Percentiles rank a stretch among this genome's conserved stretches.
These are phyloP conservation scores for Coemansia sp. DNA, from an alignment of 192 early-diverging fungal genomes.

Conservation along the genomic window DNA sequence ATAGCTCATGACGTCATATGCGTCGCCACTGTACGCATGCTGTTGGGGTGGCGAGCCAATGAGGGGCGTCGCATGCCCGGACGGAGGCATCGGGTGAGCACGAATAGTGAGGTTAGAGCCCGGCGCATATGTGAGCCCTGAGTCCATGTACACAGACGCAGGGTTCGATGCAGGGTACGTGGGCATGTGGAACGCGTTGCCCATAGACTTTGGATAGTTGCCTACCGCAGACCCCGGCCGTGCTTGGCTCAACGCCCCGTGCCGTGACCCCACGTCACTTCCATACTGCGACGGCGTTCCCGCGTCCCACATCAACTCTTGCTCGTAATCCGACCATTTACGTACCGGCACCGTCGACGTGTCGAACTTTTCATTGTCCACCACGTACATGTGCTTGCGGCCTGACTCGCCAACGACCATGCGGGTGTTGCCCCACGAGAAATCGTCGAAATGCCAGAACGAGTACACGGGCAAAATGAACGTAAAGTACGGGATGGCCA, in stretches of 20 bases:
- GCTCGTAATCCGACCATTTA: constrained; percentile 83
- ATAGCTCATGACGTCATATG: constrained; percentile 46
- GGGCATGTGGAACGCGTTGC: constrained; percentile 21
- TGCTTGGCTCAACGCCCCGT: constrained; percentile 29
- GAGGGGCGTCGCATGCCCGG: constrained; percentile 32
- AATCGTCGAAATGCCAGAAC: constrained; percentile 99
- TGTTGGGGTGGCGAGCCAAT: constrained; percentile 24
- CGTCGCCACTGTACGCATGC: constrained; percentile 40
- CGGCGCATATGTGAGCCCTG: constrained; percentile 34
- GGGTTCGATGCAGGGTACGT: constrained; percentile 40
- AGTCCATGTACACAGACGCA: constrained; percentile 47
- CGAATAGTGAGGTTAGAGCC: constrained; percentile 45
- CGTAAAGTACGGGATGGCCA: constrained; percentile 87
- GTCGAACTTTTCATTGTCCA: constrained; percentile 76
- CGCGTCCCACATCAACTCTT: constrained; percentile 66
- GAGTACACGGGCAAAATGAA: constrained; percentile 82
- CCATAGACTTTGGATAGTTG: constrained; percentile 46
- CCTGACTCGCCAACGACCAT: constrained; percentile 85
- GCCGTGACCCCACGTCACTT: constrained; percentile 38
- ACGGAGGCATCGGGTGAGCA: constrained; percentile 7
- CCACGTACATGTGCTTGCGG: constrained; percentile 59
- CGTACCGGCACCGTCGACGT: constrained; percentile 70
- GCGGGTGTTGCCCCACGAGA: constrained; percentile 98
- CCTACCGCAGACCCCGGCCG: constrained; percentile 47
- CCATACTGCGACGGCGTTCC: constrained; percentile 49